Evolutionary conservation across 2,329 filamentous ascomycete species (phyloP), one percentile per base, ranked within the genome.

Genomic region (Claviceps sorghi): DNA sequence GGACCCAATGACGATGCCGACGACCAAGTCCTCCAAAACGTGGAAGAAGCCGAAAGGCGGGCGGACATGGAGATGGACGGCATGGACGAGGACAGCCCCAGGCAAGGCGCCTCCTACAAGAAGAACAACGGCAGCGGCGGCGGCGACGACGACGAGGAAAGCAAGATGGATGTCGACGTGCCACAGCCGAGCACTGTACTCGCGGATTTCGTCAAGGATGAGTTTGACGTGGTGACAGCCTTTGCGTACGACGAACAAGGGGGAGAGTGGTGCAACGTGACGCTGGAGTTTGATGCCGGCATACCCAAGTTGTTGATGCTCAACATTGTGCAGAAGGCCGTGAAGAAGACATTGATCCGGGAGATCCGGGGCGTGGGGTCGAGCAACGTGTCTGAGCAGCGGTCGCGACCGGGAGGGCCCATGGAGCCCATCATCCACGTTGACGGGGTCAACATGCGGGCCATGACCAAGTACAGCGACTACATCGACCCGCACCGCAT

Each of bases 1-100:
- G 91, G 88, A 41, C 87, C 84, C 36, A 94, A 95, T 47, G 93
- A 97, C 63, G 90, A 95, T 5, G 91, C 91, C 4, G 93, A 97
- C 62, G 79, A 88, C 58, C 82, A 78, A 38, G 81, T 94, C 52
- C 82, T 84, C 60, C 72, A 73, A 50, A 75, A 78, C 53, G 77
- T 84, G 61, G 77, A 79, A 2, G 79, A 80, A 21, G 76, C 76
- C 2, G 77, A 80, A 8, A 49, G 55, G 49, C 75, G 80, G 38
- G 80, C 84, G 19, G 66, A 68, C 36, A 53, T 53, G 42, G 69
- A 74, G 21, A 67, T 64, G 72, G 38, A 76, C 77, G 58, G 75
- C 75, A 72, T 79, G 50, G 72, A 71, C 22, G 74, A 71, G 21
- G 74, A 73, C 51, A 78, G 73, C 55, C 72, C 72, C 3, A 65